Conservation (phyloP, 2,329 filamentous ascomycete species). For the Purpureocillium takamizusanense region DNA sequence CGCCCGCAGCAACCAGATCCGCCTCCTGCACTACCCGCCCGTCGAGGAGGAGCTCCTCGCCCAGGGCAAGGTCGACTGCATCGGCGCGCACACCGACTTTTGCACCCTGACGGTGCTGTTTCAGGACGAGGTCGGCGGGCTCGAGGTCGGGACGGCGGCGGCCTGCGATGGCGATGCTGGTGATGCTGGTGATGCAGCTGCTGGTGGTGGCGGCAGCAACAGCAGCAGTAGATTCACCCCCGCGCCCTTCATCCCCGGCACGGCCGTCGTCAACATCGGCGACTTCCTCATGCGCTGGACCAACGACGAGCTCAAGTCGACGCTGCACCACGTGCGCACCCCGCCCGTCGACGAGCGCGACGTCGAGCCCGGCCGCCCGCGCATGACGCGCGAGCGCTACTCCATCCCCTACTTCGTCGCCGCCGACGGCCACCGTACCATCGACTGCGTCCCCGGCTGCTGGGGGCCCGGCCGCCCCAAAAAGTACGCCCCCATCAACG, state of each 20-base stretch:
- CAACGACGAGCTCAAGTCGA: conserved; percentile 24
- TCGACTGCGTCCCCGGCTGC: conserved; percentile 43
- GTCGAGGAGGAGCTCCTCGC: conserved; percentile 17
- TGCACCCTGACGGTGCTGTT: conserved; percentile 37
- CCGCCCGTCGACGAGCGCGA: conserved; percentile 10
- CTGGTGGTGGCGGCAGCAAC: no score
- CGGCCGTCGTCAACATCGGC: conserved; percentile 28
- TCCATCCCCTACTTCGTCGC: conserved; percentile 53
- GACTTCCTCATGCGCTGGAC: conserved; percentile 30
- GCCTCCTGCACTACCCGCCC: conserved; percentile 44
- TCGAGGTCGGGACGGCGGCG: conserved; percentile 33
- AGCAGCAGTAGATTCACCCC: no score
- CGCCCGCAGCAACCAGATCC: conserved; percentile 47
- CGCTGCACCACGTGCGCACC: conserved; percentile 33
- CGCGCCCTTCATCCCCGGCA: conserved; percentile 17
- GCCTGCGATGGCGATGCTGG: no score
- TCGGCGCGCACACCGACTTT: conserved; percentile 22
- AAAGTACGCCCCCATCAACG: conserved; percentile 37
- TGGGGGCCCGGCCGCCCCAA: conserved; percentile 29
- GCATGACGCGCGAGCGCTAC: conserved; percentile 41
- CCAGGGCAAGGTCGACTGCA: conserved; percentile 12
- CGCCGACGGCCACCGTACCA: conserved; percentile 37
- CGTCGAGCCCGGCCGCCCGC: conserved; percentile 12
- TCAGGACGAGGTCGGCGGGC: conserved; percentile 33
- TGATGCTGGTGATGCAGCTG: no score